A percentile compares a stretch with the other conserved stretches of the same genome.
phyloP scores from a whole-genome alignment of 768 basidiomycete species.

The Pisolithus tinctorius region DNA sequence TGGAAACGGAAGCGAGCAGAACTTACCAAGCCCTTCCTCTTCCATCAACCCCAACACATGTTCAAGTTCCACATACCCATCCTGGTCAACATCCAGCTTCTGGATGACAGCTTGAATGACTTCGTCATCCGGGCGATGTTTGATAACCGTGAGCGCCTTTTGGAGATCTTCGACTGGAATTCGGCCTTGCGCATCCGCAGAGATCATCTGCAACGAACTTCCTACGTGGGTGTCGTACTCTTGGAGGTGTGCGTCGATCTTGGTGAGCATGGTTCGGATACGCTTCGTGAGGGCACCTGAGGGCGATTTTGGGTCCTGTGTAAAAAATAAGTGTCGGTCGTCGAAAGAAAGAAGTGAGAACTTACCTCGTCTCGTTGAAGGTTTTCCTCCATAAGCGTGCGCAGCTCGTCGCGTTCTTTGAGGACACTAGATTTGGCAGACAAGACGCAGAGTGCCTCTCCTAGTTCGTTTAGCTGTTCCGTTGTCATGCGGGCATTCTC shows the following conservation, averaged over 20 bases:
- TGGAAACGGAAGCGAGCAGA: background rate
- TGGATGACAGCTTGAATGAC: slow-evolving; percentile 81
- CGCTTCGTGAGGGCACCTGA: slow-evolving; percentile 89
- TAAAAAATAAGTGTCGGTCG: background rate
- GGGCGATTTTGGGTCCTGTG: slow-evolving; percentile 70
- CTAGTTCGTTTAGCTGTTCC: slow-evolving; percentile 91
- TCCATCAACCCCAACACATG: slow-evolving; percentile 86
- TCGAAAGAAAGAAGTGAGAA: background rate
- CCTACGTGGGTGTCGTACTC: slow-evolving; percentile 89
- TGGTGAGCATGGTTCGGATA: slow-evolving; percentile 91
- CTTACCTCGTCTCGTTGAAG: slow-evolving; percentile 77
- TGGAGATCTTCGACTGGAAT: slow-evolving; percentile 86
- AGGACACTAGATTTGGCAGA: slow-evolving; percentile 93
- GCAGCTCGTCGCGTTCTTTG: slow-evolving; percentile 91
- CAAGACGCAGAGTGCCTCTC: slow-evolving; percentile 83
- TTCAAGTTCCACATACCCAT: slow-evolving; percentile 92
- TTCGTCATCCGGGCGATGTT: slow-evolving; percentile 87
- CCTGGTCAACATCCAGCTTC: slow-evolving; percentile 93
- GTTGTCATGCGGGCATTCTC: slow-evolving; percentile 93
- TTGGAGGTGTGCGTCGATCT: slow-evolving; percentile 87
- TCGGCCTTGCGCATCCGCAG: slow-evolving; percentile 77
- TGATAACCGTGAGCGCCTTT: slow-evolving; percentile 88
- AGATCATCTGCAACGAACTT: slow-evolving; percentile 78
- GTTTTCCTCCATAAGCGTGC: slow-evolving; percentile 91
- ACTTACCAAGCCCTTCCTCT: slow-evolving; percentile 77